Evolutionary conservation across 2,329 filamentous ascomycete species (phyloP).

Genomic region (Aureobasidium leucospermi): DNA sequence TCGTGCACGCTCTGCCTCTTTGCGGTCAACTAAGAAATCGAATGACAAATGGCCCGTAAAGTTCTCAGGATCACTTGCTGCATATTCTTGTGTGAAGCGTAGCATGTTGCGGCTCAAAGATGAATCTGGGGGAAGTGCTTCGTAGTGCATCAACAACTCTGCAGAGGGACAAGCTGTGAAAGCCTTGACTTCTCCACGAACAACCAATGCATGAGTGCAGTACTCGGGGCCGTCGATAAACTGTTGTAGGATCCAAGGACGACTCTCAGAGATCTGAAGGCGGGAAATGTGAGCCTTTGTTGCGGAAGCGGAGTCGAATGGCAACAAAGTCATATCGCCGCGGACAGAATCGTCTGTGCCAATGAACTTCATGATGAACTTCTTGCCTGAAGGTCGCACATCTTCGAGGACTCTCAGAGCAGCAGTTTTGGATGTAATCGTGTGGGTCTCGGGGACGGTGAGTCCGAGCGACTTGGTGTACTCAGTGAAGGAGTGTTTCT

Average conservation of each 20-base stretch:
- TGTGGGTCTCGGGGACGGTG: conserved; percentile 35
- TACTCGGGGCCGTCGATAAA: conserved; percentile 60
- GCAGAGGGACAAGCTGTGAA: conserved; percentile 61
- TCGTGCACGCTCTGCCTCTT: conserved; percentile 26
- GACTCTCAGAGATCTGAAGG: conserved; percentile 47
- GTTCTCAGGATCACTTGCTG: conserved; percentile 38
- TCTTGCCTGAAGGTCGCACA: conserved; percentile 27
- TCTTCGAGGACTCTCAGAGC: conserved; percentile 47
- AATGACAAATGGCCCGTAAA: conserved; percentile 68
- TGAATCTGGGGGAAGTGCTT: conserved; percentile 48
- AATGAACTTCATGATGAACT: conserved; percentile 61
- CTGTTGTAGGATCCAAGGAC: conserved; percentile 63
- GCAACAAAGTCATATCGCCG: conserved; percentile 58
- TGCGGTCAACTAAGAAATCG: conserved; percentile 57
- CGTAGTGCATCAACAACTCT: conserved; percentile 60
- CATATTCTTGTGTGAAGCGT: conserved; percentile 55
- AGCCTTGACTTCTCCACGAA: conserved; percentile 56
- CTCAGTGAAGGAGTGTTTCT: conserved; percentile 59
- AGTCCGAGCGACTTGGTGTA: conserved; percentile 50
- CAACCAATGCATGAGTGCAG: conserved; percentile 62
- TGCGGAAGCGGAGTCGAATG: conserved; percentile 44
- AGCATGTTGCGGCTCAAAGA: conserved; percentile 54
- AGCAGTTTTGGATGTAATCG: conserved; percentile 47
- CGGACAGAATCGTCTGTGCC: conserved; percentile 54
- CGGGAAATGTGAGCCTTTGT: conserved; percentile 50